Evolutionary conservation across 2,329 filamentous ascomycete species (phyloP), one percentile per base, ranked within the genome.

Genomic region (Pezicula carpinea): DNA sequence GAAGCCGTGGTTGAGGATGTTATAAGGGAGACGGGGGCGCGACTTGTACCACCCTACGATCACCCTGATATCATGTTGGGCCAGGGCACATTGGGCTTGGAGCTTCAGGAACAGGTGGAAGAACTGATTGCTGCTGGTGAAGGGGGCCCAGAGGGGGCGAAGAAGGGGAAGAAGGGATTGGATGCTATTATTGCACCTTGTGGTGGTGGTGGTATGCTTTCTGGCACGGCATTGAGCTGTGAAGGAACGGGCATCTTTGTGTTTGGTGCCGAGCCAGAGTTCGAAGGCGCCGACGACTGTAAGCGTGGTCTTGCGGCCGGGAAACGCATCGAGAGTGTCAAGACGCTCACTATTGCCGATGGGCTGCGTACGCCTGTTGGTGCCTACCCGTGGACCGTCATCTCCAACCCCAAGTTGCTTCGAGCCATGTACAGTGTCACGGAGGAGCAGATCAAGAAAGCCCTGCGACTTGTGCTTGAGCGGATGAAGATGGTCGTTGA

Each of bases 41-140:
- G 83, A 1, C 72, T 96, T 8, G 78, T 99, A 4, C 91, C 91
- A 45, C 91, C 93, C 0, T 96, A 96, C 64, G 89, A 97, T 65
- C 88, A 97, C 67, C 86, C 87, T 3, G 82, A 96, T 65, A 90
- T 96, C 55, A 86, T 97, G 47, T 79, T 96, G 0, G 92, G 93
- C 0, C 91, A 96, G 70, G 93, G 92, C n/a, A 97, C 92, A 0
- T 74, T 88, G 52, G 91, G 83, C 0, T 66, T 96, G 5, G 93
- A 99, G 66, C 67, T 96, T 29, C 83, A 90, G 63, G 71, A 77
- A 50, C 91, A 97, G 63, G 87, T 84, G 1, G 66, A 63, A 4
- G 72, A 75, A 36, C 58, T 84, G 52, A 70, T 84, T 35, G 63
- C 61, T 6, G 57, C 56, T 1, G 23, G 59, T 3, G 61, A 62